Percentiles rank a stretch among this genome's conserved stretches.
Conservation (phyloP, 176 grass and related monocot genomes). For the Otatea glauca region DNA sequence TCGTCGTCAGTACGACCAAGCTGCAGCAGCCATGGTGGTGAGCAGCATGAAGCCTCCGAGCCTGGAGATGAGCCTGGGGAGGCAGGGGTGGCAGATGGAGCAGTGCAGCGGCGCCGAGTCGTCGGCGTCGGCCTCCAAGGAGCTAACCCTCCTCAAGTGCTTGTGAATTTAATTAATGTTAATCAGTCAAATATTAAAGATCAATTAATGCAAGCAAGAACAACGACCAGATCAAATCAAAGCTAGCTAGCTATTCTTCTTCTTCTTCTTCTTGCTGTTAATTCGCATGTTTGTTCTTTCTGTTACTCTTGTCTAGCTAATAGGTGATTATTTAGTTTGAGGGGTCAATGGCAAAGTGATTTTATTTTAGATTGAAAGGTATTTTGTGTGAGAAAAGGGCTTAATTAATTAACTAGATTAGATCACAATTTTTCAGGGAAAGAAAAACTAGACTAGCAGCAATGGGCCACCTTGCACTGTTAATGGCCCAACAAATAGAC, state of each 20-base stretch:
- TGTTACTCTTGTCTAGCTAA: not conserved
- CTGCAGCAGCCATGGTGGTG: not conserved
- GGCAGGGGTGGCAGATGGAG: conserved; percentile 55
- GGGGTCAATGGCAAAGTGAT: not conserved
- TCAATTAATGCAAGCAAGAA: not conserved
- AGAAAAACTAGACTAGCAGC: not conserved
- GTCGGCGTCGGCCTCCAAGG: conserved; percentile 22
- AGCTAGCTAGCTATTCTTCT: not conserved
- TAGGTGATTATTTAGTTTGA: not conserved
- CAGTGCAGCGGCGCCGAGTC: conserved; percentile 28
- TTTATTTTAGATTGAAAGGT: not conserved
- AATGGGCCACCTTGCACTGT: too few relatives aligned
- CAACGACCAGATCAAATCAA: not conserved
- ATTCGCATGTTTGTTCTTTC: too few relatives aligned
- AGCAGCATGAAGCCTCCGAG: conserved; percentile 27
- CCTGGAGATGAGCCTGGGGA: conserved; percentile 61
- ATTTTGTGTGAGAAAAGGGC: not conserved
- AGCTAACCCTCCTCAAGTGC: conserved; percentile 50
- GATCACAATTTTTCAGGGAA: not conserved
- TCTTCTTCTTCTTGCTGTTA: not conserved
- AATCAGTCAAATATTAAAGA: not conserved
- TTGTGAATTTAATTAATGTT: conserved; percentile 31
- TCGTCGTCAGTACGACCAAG: not conserved
- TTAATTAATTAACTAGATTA: not conserved
- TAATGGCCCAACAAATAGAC: too few relatives aligned